Conservation (phyloP, 192 early-diverging fungal species). For the Umbelopsis sp. region DNA sequence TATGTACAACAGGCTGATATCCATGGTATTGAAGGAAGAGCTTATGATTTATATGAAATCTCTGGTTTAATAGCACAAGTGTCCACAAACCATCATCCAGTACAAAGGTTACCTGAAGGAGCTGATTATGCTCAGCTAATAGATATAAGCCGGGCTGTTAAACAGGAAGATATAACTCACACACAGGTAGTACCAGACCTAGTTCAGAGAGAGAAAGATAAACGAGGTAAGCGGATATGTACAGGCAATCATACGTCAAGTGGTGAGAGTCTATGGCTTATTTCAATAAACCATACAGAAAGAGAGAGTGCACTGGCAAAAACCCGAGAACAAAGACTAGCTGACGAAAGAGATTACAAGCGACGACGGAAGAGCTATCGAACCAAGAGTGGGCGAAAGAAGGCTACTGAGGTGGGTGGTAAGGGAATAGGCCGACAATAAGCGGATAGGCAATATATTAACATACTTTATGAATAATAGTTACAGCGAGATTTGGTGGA, state of each 20-base stretch:
- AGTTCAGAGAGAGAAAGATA: not conserved
- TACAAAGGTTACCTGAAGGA: not conserved
- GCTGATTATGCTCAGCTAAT: not conserved
- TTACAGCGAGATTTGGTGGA: constrained; percentile 7
- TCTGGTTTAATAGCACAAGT: not conserved
- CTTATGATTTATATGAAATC: not conserved
- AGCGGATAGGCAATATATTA: not conserved
- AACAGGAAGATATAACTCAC: not conserved
- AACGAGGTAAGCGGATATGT: not conserved
- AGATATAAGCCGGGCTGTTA: not conserved
- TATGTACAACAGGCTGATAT: not conserved
- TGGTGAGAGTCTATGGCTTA: not conserved
- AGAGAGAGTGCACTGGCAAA: not conserved
- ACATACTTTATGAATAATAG: not conserved
- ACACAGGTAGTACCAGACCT: not conserved
- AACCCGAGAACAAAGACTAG: constrained; percentile 1
- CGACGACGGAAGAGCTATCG: not conserved
- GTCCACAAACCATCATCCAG: not conserved
- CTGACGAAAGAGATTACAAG: constrained; percentile 11
- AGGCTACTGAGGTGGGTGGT: not conserved
- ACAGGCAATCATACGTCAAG: too few relatives aligned
- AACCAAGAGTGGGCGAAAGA: not conserved
- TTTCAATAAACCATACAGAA: not conserved
- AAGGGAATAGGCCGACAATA: not conserved
- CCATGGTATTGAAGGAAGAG: not conserved